phyloP scores from a whole-genome alignment of 225 moss, liverwort and hornwort genomes.

The Pleurozium schreberi region DNA sequence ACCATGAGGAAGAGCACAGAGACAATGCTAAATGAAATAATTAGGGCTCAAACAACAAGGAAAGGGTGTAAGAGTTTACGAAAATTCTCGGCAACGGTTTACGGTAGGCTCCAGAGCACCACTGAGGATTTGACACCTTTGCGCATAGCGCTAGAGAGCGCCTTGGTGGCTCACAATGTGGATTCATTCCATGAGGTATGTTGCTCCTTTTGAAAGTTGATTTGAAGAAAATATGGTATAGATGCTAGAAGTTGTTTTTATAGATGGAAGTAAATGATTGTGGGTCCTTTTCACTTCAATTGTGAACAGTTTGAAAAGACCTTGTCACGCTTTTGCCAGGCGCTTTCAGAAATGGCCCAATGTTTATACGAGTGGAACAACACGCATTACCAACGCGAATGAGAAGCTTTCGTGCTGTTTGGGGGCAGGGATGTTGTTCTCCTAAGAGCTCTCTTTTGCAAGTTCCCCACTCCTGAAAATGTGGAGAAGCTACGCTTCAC shows the following conservation, averaged over 20 bases:
- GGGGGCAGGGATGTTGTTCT: conserved; percentile 48
- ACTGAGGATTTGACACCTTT: conserved; percentile 31
- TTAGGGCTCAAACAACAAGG: conserved; percentile 38
- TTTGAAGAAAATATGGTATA: not conserved
- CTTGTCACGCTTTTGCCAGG: not conserved
- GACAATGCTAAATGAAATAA: conserved; percentile 17
- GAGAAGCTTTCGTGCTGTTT: conserved; percentile 50
- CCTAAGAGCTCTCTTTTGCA: conserved; percentile 37
- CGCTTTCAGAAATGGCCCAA: conserved; percentile 28
- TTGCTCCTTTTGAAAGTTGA: not conserved
- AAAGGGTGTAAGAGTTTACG: conserved; percentile 33
- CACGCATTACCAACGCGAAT: conserved; percentile 14
- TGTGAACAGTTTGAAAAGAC: not conserved
- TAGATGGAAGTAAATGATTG: not conserved
- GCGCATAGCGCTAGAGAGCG: conserved; percentile 49
- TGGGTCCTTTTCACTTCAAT: not conserved
- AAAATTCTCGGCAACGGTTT: conserved; percentile 42
- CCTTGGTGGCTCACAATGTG: conserved; percentile 27
- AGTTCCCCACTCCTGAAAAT: conserved; percentile 15
- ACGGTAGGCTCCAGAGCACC: conserved; percentile 15
- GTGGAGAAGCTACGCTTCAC: conserved; percentile 20
- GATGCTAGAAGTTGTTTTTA: not conserved
- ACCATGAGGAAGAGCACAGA: not conserved
- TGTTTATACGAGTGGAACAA: conserved; percentile 31
- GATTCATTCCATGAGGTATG: conserved; percentile 14